A percentile compares a stretch with the other conserved stretches of the same genome.
These are phyloP conservation scores for Leccinum fibrillosum DNA, from an alignment of 768 basidiomycete genomes.

Conservation along the genomic window DNA sequence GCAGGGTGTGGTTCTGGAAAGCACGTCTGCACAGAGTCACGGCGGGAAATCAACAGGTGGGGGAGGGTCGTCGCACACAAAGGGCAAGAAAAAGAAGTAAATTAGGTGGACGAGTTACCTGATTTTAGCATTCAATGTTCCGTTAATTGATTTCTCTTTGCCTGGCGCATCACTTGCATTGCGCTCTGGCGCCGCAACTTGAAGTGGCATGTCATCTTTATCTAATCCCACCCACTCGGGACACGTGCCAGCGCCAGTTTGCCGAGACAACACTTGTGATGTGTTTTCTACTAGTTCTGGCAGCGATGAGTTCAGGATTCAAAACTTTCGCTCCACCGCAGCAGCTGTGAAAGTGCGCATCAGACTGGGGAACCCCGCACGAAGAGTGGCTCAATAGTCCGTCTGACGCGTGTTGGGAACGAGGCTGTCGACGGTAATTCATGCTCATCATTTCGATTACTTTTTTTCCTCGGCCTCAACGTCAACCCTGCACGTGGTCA, in stretches of 20 bases:
- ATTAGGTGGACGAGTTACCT: slow-evolving; percentile 24
- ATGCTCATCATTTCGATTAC: slow-evolving; percentile 19
- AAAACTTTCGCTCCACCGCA: neutral
- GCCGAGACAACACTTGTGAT: neutral
- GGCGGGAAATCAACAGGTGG: slow-evolving; percentile 36
- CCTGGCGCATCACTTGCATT: slow-evolving; percentile 15
- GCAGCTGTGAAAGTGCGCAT: neutral
- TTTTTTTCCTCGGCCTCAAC: slow-evolving; percentile 21
- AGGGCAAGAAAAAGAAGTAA: slow-evolving; percentile 71
- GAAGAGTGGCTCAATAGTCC: slow-evolving; percentile 17
- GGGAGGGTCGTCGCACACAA: slow-evolving; percentile 37
- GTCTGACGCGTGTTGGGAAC: slow-evolving; percentile 26
- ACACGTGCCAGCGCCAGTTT: neutral
- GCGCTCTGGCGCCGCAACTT: slow-evolving; percentile 18
- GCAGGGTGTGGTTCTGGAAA: slow-evolving; percentile 51
- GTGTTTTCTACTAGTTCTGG: slow-evolving; percentile 1
- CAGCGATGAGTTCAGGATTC: neutral
- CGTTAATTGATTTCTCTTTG: slow-evolving; percentile 24
- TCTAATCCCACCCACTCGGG: slow-evolving; percentile 24
- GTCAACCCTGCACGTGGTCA: slow-evolving; percentile 17
- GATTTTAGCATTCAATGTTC: slow-evolving; percentile 14
- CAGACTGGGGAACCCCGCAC: neutral
- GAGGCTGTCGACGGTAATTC: slow-evolving; percentile 29
- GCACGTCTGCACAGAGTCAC: slow-evolving; percentile 18
- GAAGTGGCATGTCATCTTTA: slow-evolving; percentile 14